Base-by-base conservation (phyloP, 495 filamentous ascomycete species). In the Lophiotrema nucula region DNA sequence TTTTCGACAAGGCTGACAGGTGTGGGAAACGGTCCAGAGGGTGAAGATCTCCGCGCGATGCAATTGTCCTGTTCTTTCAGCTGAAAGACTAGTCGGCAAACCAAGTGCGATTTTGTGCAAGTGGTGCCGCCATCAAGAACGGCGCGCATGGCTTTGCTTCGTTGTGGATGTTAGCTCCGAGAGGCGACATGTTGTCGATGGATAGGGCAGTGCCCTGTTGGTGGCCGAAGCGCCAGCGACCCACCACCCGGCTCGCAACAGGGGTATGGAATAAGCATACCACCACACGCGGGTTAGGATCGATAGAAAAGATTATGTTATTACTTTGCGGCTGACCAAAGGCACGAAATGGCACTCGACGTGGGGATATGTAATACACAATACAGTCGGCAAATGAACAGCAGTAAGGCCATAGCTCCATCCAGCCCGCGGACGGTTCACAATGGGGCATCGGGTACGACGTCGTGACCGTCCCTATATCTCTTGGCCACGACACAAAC, bases 1-100 rank as follows among this genome's bases (percentile, higher is more conserved):
- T 19, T 47, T 45, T 28, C 27, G 37, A 54, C 62, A 65, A 56
- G 62, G 62, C 62, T 60, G 56, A 60, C 44, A 35, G 39, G 39
- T 21, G 31, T 8, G 15, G 31, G 31, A 35, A 35, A 35, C 8
- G 8, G 31, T 8, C 15, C 31, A 15, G 8, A 15, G 31, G 15
- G 8, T 8, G 31, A 8, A 8, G 15, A 35, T 8, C 31, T 35
- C 31, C 8, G 8, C 31, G 15, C 31, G 15, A 8, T 15, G 8
- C 31, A 35, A 8, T 8, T 35, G 8, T 8, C 15, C 31, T 8
- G 15, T 8, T 35, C 31, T 35, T 15, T 35, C 31, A 35, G 31
- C 31, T 35, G 31, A 15, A 35, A 8, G 31, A 8, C 31, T 8
- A 35, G 31, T 8, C 31, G 15, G 31, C 31, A 15, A 35, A 35